Conservation (phyloP, 306 rosid genomes). For the Delonix regia region DNA sequence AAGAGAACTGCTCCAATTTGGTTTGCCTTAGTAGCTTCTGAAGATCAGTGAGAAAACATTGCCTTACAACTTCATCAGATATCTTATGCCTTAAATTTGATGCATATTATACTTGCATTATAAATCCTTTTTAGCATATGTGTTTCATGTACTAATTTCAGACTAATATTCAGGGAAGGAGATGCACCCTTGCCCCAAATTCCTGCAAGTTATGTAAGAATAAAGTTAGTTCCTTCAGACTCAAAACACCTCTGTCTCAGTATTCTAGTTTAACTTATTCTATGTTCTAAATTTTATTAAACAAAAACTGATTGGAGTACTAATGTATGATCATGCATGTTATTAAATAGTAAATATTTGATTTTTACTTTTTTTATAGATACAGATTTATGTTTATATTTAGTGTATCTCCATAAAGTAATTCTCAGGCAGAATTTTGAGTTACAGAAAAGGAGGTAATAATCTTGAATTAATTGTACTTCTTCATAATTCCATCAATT, state of each 20-base stretch:
- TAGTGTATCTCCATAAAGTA: background rate
- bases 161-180: conserved; percentile 66
- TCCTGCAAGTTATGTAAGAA: conserved; percentile 57
- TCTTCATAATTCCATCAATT: background rate
- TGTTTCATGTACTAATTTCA: conserved; percentile 29
- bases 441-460: background rate
- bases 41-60: conserved; percentile 68
- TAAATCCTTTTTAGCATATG: background rate
- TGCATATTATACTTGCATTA: background rate
- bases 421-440: conserved; percentile 14
- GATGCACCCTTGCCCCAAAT: conserved; percentile 65
- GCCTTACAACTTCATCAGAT: conserved; percentile 22
- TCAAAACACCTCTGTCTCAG: background rate
- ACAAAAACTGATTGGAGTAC: background rate
- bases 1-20: conserved; percentile 64
- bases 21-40: conserved; percentile 75
- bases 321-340: background rate
- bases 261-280: background rate
- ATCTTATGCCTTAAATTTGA: background rate
- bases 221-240: conserved; percentile 60
- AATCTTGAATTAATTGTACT: background rate
- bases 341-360: background rate
- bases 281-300: background rate
- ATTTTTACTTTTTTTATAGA: background rate
- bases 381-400: background rate